Evolutionary conservation across 1,284 basidiomycete species (phyloP), one percentile per base, ranked within the genome.

Genomic region (Heterobasidion parviporum): DNA sequence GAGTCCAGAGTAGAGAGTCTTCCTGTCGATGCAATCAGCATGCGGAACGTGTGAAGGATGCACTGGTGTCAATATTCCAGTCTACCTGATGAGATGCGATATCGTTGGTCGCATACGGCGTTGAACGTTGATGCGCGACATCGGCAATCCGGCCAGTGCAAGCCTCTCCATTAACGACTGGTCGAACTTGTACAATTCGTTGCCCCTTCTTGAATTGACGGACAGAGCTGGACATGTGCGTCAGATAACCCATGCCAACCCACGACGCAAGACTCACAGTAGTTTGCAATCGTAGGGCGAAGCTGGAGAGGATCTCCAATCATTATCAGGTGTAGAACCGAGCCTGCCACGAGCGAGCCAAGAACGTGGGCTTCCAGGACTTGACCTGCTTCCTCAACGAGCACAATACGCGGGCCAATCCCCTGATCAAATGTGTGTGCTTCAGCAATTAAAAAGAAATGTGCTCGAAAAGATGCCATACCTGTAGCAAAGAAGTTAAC

Each of bases 221-320:
- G 76, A 74, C 1, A 78, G 59, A 6, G 67, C 74, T 75, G 20
- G 41, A 47, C 48, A 44, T 26, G 12, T n/a, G 7, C 5, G 49
- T 34, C 46, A 10, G 50, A 56, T 38, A 8, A 49, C 20, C 18
- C 15, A 8, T 33, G 18, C 16, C 2, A 45, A 10, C 34, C 16
- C 35, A 14, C 49, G 6, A 50, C 26, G 16, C 26, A 26, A 8
- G 1, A 66, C 79, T 43, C 57, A 88, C 87, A 66, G 59, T 79
- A 89, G 33, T 79, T 85, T 55, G 81, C 82, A 47, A 89, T 61
- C 0, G 74, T 86, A 0, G 87, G 87, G 3, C 85, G 77, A 2
- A 89, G 73, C 67, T 89, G 87, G 2, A 79, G 71, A 1, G 87
- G 86, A 60, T 89, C 87, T 0, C 87, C 87, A 33, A 89, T 85